Base-by-base conservation (phyloP, 202 grass and related monocot genomes). In the Zoysia matrella region DNA sequence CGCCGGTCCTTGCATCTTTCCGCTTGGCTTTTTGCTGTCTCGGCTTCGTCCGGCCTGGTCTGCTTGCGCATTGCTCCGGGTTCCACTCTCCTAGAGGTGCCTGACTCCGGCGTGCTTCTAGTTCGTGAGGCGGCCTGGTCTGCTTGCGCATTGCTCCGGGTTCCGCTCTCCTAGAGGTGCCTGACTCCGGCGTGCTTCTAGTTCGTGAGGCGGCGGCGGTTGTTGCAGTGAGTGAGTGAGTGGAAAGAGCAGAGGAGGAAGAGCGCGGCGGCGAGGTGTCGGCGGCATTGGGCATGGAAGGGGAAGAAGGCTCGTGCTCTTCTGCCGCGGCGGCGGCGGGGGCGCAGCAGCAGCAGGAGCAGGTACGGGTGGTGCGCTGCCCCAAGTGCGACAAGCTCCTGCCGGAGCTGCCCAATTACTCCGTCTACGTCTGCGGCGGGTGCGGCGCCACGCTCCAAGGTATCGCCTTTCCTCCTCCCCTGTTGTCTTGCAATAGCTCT, bases 361-460 rank as follows among this genome's bases (percentile, higher is more conserved):
- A 95, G 89, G 82, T 99, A 74, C 83, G 96, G 83, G 93, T 99
- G 70, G 96, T 99, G 68, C 90, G 93, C 53, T 99, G 96, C 80
- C 96, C 96, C 82, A 99, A 87, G 82, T 99, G 96, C 84, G 93
- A 94, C 87, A 96, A 99, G 75, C 89, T 96, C 78, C 84, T 99
- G 49, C 96, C 96, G 15, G 96, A 99, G 86, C 84, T 96, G 45
- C 89, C 89, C 71, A 92, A 99, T 71, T 99, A 88, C 89, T 90
- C 91, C 69, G 87, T 99, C 80, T 99, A 99, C 84, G 85, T 95
- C 45, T 99, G 96, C 72, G 96, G 96, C 80, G 91, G 89, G 8
- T 99, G 96, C 77, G 96, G 93, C 73, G 64, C 93, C 60, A 96
- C 93, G 14, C 96, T 99, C 54, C 96, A 96, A 87, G 91, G 96